Percentiles rank a stretch among this genome's conserved stretches.
Evolutionary conservation across 345 rosid genomes (phyloP).

Genomic region (Hevea brasiliensis): DNA sequence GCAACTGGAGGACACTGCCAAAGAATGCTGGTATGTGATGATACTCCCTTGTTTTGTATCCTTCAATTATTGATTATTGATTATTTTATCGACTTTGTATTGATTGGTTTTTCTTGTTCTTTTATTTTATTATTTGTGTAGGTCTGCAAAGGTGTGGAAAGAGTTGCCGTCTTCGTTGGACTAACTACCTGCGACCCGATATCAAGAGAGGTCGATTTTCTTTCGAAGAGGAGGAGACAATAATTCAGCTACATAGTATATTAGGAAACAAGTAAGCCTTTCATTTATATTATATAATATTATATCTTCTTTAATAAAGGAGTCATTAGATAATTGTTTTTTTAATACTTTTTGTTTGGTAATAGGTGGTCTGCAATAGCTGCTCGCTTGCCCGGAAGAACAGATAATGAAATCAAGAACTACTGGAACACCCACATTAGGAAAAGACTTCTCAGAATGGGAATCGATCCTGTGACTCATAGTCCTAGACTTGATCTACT

Average conservation of each 20-base stretch:
- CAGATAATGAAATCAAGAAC: constrained; percentile 33
- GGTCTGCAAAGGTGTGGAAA: constrained; percentile 36
- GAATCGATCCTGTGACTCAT: constrained; percentile 33
- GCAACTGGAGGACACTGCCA: constrained; percentile 36
- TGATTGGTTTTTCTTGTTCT: neutral
- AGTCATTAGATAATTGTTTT: no score
- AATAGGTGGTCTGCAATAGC: constrained; percentile 34
- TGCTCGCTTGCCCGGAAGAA: constrained; percentile 30
- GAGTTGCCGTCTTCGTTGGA: constrained; percentile 39
- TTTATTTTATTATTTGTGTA: neutral
- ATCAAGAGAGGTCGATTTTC: constrained; percentile 34
- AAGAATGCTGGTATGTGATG: constrained; percentile 27
- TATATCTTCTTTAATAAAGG: neutral
- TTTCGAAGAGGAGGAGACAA: constrained; percentile 32
- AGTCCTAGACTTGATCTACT: constrained; percentile 29
- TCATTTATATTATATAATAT: neutral
- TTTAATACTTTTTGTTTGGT: neutral
- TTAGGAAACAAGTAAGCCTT: constrained; percentile 30
- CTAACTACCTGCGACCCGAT: constrained; percentile 32
- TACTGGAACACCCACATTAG: constrained; percentile 37
- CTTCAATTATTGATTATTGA: no score
- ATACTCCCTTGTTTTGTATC: no score
- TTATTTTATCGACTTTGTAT: no score
- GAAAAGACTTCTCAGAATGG: constrained; percentile 26
- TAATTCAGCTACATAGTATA: constrained; percentile 28